Evolutionary conservation across 306 rosid genomes (phyloP), one percentile per base, ranked within the genome.

Genomic region (Urtica urens): DNA sequence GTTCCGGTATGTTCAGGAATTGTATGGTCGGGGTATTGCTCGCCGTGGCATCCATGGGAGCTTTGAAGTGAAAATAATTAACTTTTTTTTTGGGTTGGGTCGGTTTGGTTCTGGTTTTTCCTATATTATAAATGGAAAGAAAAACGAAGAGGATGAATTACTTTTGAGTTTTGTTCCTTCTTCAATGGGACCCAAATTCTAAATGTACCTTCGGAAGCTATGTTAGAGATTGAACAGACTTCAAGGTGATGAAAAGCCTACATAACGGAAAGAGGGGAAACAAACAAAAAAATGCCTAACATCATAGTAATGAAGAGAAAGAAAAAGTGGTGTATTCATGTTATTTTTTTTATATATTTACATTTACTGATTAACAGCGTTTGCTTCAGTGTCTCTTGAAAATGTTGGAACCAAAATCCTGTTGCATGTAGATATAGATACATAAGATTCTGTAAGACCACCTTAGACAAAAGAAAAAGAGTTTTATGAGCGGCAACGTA

Each of bases 21-120:
- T 87, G 90, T 40, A 90, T 64, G 21, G 87, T 59, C 34, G 90
- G 84, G 73, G 86, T 81, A 70, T 93, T 86, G 58, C 95, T 77
- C 2, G 95, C 74, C 43, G 97, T 76, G 66, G 93, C 95, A 38
- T 90, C 97, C 95, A 90, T 88, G 85, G 93, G 95, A 95, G 84
- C 93, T n/a, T n/a, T n/a, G n/a, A n/a, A n/a, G n/a, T n/a, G n/a
- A n/a, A n/a, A n/a, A n/a, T n/a, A n/a, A n/a, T n/a, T n/a, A n/a
- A n/a, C n/a, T n/a, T n/a, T n/a, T n/a, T n/a, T n/a, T n/a, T n/a
- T n/a, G n/a, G n/a, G n/a, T n/a, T n/a, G n/a, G n/a, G n/a, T n/a
- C n/a, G n/a, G n/a, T n/a, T n/a, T n/a, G n/a, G n/a, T n/a, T n/a
- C n/a, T n/a, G n/a, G n/a, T n/a, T n/a, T n/a, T n/a, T n/a, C n/a